Percentiles rank a stretch among this genome's conserved stretches.
These are phyloP conservation scores for Penicillium olsonii DNA, from an alignment of 2,329 filamentous ascomycete species.

Conservation along the genomic window DNA sequence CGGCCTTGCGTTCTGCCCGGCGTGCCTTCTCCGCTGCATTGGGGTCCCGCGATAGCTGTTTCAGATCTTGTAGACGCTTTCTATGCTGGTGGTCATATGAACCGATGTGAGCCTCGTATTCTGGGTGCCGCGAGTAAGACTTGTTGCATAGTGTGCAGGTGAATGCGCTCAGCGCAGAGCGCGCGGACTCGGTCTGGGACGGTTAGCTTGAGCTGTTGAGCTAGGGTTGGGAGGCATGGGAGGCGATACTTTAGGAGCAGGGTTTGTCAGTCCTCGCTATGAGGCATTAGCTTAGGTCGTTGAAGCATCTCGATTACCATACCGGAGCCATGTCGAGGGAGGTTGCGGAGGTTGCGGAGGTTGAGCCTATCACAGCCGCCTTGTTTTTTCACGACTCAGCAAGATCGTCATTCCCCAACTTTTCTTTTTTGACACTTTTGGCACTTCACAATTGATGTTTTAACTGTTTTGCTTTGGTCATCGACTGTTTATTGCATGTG, in stretches of 20 bases:
- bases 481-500: no score
- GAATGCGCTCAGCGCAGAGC: slow-evolving; percentile 76
- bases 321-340: slow-evolving; percentile 35
- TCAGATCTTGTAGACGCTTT: slow-evolving; percentile 58
- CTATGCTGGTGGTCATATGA: slow-evolving; percentile 97
- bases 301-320: slow-evolving; percentile 12
- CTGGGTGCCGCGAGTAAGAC: slow-evolving; percentile 91
- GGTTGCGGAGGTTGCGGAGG: neutral
- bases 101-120: slow-evolving; percentile 91
- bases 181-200: slow-evolving; percentile 61
- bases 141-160: slow-evolving; percentile 88
- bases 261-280: slow-evolving; percentile 51
- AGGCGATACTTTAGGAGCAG: slow-evolving; percentile 48
- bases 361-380: slow-evolving; percentile 16
- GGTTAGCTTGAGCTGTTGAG: slow-evolving; percentile 4
- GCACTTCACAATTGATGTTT: no score
- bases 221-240: neutral
- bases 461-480: no score
- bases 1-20: slow-evolving; percentile 44
- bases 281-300: neutral
- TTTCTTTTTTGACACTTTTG: slow-evolving; percentile 1
- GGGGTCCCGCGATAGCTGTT: slow-evolving; percentile 47
- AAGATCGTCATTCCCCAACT: slow-evolving; percentile 18
- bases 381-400: slow-evolving; percentile 13
- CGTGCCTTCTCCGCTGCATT: slow-evolving; percentile 46